Evolutionary conservation across 2,329 filamentous ascomycete genomes (phyloP).

Genomic region (Phyllosticta ampelicida): DNA sequence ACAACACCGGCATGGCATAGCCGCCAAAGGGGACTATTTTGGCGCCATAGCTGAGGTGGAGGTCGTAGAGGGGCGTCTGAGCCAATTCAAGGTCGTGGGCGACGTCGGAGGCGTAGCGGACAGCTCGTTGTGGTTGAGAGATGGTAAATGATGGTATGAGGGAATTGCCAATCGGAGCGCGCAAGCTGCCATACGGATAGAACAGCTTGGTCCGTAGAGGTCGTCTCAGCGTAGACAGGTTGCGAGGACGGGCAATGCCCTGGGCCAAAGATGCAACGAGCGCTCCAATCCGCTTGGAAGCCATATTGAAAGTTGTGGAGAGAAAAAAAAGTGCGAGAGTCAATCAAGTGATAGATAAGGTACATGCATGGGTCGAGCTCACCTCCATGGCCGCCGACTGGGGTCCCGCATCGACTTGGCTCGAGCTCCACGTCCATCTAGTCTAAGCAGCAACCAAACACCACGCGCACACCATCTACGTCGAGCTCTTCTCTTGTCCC

Average conservation of each 20-base stretch:
- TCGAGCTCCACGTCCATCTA: background rate
- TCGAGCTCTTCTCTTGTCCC: background rate
- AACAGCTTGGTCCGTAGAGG: background rate
- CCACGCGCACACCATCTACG: background rate
- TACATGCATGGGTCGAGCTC: background rate
- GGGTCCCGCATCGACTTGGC: constrained; percentile 4
- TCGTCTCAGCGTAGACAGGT: constrained; percentile 1
- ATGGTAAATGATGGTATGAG: constrained; percentile 1
- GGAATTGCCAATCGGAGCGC: constrained; percentile 3
- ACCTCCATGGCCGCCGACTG: background rate
- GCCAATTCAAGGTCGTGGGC: constrained; percentile 19
- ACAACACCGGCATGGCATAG: constrained; percentile 87
- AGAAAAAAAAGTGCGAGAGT: background rate
- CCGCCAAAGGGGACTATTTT: constrained; percentile 98
- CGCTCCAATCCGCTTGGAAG: constrained; percentile 5
- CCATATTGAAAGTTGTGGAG: background rate
- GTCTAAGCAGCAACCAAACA: constrained; percentile 1
- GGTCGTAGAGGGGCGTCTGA: constrained; percentile 66
- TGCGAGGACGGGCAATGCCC: constrained; percentile 3
- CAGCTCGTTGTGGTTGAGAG: background rate
- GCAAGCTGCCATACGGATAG: background rate
- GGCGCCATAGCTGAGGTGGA: constrained; percentile 66
- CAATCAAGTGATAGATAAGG: background rate
- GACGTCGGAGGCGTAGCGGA: constrained; percentile 20
- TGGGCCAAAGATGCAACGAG: constrained; percentile 11